Percentiles rank a stretch among this genome's conserved stretches.
These are phyloP conservation scores for Hemerocallis citrina DNA, from an alignment of 106 monocot genomes.

Conservation along the genomic window DNA sequence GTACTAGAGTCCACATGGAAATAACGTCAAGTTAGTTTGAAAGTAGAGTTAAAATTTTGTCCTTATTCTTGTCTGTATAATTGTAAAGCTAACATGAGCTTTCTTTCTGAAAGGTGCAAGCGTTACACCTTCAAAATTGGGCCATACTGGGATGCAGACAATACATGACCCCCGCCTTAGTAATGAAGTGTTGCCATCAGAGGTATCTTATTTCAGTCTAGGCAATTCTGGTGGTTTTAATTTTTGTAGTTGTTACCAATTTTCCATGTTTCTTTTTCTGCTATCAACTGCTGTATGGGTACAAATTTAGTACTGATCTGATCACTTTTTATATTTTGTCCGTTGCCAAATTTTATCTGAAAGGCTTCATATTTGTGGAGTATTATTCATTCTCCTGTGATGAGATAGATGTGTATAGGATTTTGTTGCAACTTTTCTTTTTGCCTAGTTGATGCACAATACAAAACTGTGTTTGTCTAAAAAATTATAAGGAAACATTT, in stretches of 20 bases:
- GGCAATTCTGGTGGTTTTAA: not conserved
- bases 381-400: too few species aligned
- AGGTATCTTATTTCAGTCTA: conserved; percentile 36
- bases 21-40: conserved; percentile 19
- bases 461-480: too few species aligned
- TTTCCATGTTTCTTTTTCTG: not conserved
- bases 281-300: not conserved
- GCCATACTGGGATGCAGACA: conserved; percentile 26
- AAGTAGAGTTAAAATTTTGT: not conserved
- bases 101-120: conserved; percentile 16
- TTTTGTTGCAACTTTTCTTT: too few species aligned
- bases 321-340: too few species aligned
- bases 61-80: not conserved
- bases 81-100: not conserved
- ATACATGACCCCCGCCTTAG: conserved; percentile 16
- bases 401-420: too few species aligned
- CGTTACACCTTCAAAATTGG: conserved; percentile 23
- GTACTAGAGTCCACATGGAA: conserved; percentile 24
- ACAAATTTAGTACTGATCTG: too few species aligned
- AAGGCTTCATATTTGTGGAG: too few species aligned
- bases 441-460: too few species aligned
- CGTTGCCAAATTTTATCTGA: too few species aligned
- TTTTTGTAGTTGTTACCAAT: too few species aligned
- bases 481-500: too few species aligned
- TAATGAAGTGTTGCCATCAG: conserved; percentile 36